phyloP scores from a whole-genome alignment of 306 rosid species.

The Mimosa pudica region DNA sequence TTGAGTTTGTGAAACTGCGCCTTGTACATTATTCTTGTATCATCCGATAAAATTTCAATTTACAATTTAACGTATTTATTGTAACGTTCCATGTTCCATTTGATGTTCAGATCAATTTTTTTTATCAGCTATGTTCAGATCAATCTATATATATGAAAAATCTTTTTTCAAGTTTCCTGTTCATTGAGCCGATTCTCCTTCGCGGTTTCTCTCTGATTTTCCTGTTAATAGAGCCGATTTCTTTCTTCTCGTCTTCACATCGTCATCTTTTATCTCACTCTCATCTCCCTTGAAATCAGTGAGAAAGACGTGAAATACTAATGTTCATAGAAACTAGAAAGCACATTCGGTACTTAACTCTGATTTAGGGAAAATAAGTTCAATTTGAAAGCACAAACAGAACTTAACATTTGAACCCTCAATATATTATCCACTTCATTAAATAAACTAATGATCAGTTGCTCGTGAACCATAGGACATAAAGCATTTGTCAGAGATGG shows the following conservation, averaged over 20 bases:
- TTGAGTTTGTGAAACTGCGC: neutral
- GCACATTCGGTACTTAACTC: too few species aligned
- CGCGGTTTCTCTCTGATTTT: too few species aligned
- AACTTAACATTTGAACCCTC: neutral
- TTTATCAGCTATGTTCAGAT: neutral
- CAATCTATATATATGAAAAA: too few species aligned
- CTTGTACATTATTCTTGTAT: neutral
- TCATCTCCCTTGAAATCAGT: too few species aligned
- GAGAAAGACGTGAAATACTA: too few species aligned
- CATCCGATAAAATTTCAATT: constrained; percentile 9
- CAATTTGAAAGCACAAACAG: neutral
- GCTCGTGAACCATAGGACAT: neutral
- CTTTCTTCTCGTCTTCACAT: too few species aligned
- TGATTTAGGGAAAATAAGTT: too few species aligned
- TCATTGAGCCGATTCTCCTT: too few species aligned
- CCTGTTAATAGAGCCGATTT: too few species aligned
- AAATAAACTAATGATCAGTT: neutral
- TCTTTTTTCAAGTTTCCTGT: too few species aligned
- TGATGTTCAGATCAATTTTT: neutral
- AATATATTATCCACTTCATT: constrained; percentile 2
- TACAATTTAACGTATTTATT: constrained; percentile 13
- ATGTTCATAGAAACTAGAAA: too few species aligned
- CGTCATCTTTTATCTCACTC: too few species aligned
- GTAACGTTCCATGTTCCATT: neutral
- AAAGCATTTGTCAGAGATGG: neutral